Base-by-base conservation (phyloP, 2,329 filamentous ascomycete genomes). In the Apiospora rasikravindrae region DNA sequence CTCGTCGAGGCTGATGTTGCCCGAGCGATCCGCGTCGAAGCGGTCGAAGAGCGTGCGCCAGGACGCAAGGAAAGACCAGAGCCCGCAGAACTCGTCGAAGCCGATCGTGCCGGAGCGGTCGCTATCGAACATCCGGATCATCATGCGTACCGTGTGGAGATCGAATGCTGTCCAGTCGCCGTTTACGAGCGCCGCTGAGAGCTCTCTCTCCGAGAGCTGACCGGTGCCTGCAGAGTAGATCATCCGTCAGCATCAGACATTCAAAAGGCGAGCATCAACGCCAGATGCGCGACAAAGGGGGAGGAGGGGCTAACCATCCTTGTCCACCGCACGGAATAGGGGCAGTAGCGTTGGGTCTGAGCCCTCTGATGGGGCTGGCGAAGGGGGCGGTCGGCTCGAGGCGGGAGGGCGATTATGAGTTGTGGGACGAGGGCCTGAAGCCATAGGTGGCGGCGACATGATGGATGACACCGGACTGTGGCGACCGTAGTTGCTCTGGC, bases 101-200 rank as follows among this genome's bases (percentile, higher is more conserved):
- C 93, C 95, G 81, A 99, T 97, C 19, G 93, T 93, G 69, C 95
- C 95, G 74, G 90, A 93, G 77, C 94, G 92, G 83, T 98, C 94
- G 72, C 93, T 94, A 84, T 98, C 96, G 84, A 99, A 99, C 96
- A 99, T 98, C 80, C 95, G 93, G 77, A 99, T 98, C 95, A 99
- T 98, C 94, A 98, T 98, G 79, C 93, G 93, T 75, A 98, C 95
- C 1, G 96, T 99, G 78, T 98, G 93, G 5, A 91, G 88, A 83
- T 99, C 95, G 82, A 99, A 99, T 5, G 94, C 90, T 1, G 94
- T 94, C 90, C 94, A 98, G 86, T 99, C 96, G 71, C 95, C 96
- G 80, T 99, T 99, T 73, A 98, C 95, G 7, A 99, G 90, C 26
- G 96, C 96, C 1, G 93, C 92, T 13, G 94, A 92, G 57, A 99